Base-by-base conservation (phyloP, 768 basidiomycete genomes). In the Boletus pseudopeckii region DNA sequence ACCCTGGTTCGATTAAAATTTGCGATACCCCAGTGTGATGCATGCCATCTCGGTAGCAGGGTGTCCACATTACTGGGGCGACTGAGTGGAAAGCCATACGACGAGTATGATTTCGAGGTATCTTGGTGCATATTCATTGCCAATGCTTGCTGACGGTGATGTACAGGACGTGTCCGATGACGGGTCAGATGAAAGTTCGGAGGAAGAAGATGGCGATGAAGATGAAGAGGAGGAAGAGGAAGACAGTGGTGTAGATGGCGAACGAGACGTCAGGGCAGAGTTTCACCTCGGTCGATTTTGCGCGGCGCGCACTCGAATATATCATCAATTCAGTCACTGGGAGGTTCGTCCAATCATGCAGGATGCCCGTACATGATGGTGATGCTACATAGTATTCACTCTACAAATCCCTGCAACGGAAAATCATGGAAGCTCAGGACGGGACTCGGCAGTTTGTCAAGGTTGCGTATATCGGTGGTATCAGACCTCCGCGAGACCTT, bases 201-300 rank as follows among this genome's bases (percentile, higher is more conserved):
- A 63, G 56, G 63, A 64, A 48, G 56, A 69, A 22, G 64, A n/a
- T n/a, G n/a, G n/a, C n/a, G n/a, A n/a, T n/a, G n/a, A 48, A 11
- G 52, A 50, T n/a, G 42, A 51, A 9, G 51, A 52, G 17, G 45
- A 52, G 17, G 45, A 52, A 22, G 54, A 24, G 3, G 24, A 26
- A 26, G 24, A 54, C 7, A 44, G 26, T 1, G 37, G 45, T 30
- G 24, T 8, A 4, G 50, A 61, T 46, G 46, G 22, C 52, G 33
- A 64, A 8, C 44, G 47, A 34, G 44, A 51, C 10, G 39, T 52
- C 32, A 64, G 49, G 60, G 64, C 47, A 50, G 77, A 80, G 57
- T 84, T 85, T 60, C 70, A 84, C 60, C 75, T 92, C 5, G 90
- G 90, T n/a, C 80, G 87, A 33, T 92, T 90, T 64, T 93, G 90